Evolutionary conservation across 495 filamentous ascomycete species (phyloP).

Genomic region (Amphirosellinia nigrospora): DNA sequence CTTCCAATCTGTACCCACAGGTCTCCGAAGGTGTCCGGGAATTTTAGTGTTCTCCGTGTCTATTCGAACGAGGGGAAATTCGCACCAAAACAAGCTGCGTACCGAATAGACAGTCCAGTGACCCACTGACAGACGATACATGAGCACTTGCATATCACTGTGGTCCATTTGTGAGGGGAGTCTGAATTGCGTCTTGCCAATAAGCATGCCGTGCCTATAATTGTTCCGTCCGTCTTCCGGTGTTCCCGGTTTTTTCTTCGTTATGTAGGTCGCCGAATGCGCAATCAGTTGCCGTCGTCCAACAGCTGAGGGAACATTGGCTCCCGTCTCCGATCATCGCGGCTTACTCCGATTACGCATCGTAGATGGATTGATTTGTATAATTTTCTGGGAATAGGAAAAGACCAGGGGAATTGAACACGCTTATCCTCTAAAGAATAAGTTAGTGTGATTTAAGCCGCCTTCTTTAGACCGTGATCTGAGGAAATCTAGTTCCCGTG

Average conservation of each 20-base stretch:
- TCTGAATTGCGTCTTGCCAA: neutral
- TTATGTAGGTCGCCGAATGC: neutral
- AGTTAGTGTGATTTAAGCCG: neutral
- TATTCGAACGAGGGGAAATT: neutral
- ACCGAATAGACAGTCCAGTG: neutral
- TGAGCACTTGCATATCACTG: neutral
- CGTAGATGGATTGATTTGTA: neutral
- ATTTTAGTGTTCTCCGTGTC: neutral
- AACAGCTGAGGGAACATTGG: neutral
- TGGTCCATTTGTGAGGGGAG: neutral
- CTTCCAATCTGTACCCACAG: too few relatives aligned
- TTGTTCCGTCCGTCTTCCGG: neutral
- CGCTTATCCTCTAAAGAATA: neutral
- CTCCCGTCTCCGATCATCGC: neutral
- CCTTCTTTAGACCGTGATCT: neutral
- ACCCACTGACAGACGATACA: neutral
- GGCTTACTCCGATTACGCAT: neutral
- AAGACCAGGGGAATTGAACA: neutral
- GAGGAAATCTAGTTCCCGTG: neutral
- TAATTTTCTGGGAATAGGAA: neutral
- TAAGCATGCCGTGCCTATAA: neutral
- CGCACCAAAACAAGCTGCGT: neutral
- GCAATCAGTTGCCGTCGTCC: conserved; percentile 7
- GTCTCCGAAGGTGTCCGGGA: too few relatives aligned
- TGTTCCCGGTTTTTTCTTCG: neutral